Base-by-base conservation (phyloP, 306 rosid genomes). In the Argentina anserina region DNA sequence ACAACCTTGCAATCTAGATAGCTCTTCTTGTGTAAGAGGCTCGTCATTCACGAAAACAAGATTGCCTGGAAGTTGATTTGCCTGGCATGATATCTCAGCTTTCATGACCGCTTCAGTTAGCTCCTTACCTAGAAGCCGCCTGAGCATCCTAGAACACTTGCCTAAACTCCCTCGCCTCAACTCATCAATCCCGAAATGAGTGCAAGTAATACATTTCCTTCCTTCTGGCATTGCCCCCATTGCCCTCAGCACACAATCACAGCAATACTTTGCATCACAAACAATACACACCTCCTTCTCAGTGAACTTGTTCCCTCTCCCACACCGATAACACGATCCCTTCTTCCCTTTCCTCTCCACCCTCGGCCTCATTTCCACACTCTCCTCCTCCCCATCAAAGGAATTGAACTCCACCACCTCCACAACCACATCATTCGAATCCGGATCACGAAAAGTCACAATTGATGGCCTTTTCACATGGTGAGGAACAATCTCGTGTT, bases 141-240 rank as follows among this genome's bases (percentile, higher is more conserved):
- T 88, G 53, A 92, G 86, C 88, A 92, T 53, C 79, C 81, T 40
- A 42, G 89, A 88, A 79, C 72, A 52, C 62, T 84, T 85, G 2
- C 96, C 97, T 33, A 92, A 64, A 5, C 11, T 82, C 55, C 74
- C 52, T 31, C 96, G 59, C 62, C 80, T 84, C 1, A 20, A 69
- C 84, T 92, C 97, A 43, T 90, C 87, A 61, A 92, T 86, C 43
- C 76, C 40, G 29, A 7, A 20, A 43, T 86, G 87, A 75, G 88
- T 90, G 82, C 96, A 92, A 67, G 71, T 45, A 20, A 92, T 53
- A 75, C 97, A 90, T 71, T 92, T 92, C 53, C 97, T 86, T 21
- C 97, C 97, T 80, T 92, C 85, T 2, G 96, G 92, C 97, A 92
- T 90, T 11, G 92, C 74, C 74, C 97, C 96, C 97, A 90, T 92